Evolutionary conservation across 2,329 filamentous ascomycete genomes (phyloP), one percentile per base, ranked within the genome.

Genomic region (Colletotrichum sp.): DNA sequence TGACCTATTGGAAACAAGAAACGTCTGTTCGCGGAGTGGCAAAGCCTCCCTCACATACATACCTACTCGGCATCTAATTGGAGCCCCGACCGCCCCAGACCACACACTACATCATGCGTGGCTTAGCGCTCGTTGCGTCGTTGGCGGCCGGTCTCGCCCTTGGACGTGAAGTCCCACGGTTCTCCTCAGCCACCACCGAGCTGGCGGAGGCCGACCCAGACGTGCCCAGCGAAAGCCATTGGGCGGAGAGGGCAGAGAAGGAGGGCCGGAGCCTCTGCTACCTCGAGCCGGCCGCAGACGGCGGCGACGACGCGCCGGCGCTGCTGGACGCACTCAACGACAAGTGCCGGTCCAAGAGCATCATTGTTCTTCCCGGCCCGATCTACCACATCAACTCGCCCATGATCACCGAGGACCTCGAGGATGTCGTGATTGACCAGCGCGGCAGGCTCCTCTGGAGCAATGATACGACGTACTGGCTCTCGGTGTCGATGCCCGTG

Each of bases 381-480:
- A 76, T 78, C 9, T 86, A 86, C 79, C 79, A 83, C 70, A 83
- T 86, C 77, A 78, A 79, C 58, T 78, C 79, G 48, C 79, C 82
- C 69, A 85, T 86, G 84, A 82, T 82, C 27, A 85, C 83, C 0
- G 74, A 79, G 52, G 62, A 77, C 16, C 79, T 86, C 32, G 61
- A 80, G 10, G 77, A 85, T 55, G 83, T 87, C 32, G 83, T 86
- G 56, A 89, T 90, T 18, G 86, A 90, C 68, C 88, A 83, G 60
- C 79, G 79, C 55, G 84, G 84, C 8, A 79, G 79, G 58, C 76
- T 86, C 30, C 80, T 84, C 25, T 89, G 87, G 85, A 85, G 83
- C 66, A 82, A 83, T 2, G 84, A 89, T 75, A 86, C 90, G 10
- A 76, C 83, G 8, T 91, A 91, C 80, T 91, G 89, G 89, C 84